Conservation (phyloP, 108 stramenopile genomes). For the Nitzschia inconspicua region DNA sequence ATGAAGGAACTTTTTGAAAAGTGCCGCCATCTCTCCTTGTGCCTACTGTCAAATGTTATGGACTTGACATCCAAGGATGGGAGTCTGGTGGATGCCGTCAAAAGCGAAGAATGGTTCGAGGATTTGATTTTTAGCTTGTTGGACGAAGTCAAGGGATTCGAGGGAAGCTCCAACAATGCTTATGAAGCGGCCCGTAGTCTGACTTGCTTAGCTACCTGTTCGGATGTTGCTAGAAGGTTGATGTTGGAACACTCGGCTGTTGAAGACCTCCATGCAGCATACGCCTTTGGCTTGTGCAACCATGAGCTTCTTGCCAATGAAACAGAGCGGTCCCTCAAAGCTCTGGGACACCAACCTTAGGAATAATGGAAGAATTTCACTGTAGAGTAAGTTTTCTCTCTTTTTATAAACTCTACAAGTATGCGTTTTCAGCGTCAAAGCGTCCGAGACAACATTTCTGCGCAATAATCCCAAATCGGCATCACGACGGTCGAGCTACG, state of each 20-base stretch:
- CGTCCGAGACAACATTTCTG: no score
- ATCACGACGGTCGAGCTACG: no score
- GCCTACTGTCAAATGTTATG: slow-evolving; percentile 53
- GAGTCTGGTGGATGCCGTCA: slow-evolving; percentile 28
- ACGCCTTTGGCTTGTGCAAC: slow-evolving; percentile 36
- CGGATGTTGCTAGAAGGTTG: slow-evolving; percentile 19
- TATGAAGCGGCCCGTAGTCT: slow-evolving; percentile 59
- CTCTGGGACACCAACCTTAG: slow-evolving; percentile 13
- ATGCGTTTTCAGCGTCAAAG: no score
- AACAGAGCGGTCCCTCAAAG: slow-evolving; percentile 30
- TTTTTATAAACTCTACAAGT: no score
- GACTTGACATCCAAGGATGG: slow-evolving; percentile 35
- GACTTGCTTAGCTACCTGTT: slow-evolving; percentile 30
- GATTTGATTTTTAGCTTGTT: slow-evolving; percentile 54
- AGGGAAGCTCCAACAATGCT: slow-evolving; percentile 50
- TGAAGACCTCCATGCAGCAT: slow-evolving; percentile 40
- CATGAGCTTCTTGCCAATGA: slow-evolving; percentile 63
- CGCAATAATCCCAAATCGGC: no score
- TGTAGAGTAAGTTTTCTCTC: no score
- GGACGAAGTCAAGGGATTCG: slow-evolving; percentile 44
- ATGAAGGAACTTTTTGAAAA: slow-evolving; percentile 7
- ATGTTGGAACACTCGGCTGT: slow-evolving; percentile 35
- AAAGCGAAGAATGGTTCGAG: slow-evolving; percentile 53
- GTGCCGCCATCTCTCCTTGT: slow-evolving; percentile 47
- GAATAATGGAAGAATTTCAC: no score